phyloP scores from a whole-genome alignment of 2,329 filamentous ascomycete genomes.

The Hymenoscyphus fraxineus region DNA sequence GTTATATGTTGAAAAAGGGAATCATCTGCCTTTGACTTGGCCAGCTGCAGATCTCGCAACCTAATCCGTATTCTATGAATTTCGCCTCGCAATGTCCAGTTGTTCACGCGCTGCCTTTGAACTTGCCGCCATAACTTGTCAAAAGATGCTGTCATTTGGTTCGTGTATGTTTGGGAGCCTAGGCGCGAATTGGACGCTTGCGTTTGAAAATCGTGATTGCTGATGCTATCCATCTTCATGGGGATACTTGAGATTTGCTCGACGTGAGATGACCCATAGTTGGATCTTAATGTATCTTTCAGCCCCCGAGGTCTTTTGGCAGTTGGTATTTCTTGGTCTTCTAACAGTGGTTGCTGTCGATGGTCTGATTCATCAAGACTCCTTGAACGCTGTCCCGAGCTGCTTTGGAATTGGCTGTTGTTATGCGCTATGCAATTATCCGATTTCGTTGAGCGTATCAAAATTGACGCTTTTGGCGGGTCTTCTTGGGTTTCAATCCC shows the following conservation, averaged over 20 bases:
- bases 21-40: conserved; percentile 18
- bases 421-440: neutral
- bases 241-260: neutral
- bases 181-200: neutral
- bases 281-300: neutral
- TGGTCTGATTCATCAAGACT: neutral
- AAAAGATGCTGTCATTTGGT: conserved; percentile 10
- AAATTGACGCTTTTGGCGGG: neutral
- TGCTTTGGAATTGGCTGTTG: neutral
- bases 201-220: neutral
- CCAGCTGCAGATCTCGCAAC: conserved; percentile 15
- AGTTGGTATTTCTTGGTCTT: neutral
- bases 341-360: neutral
- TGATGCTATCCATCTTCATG: neutral
- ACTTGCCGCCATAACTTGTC: conserved; percentile 6
- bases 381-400: neutral
- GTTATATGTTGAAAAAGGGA: conserved; percentile 12
- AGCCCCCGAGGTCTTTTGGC: neutral
- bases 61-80: conserved; percentile 14
- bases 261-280: neutral
- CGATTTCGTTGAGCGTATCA: neutral
- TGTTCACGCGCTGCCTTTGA: conserved; percentile 8
- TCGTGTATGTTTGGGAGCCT: neutral
- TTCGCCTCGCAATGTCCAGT: conserved; percentile 13
- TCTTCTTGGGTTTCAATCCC: neutral